A percentile compares a stretch with the other conserved stretches of the same genome.
phyloP scores from a whole-genome alignment of 116 monocot species.

The Phalaenopsis hybrid region DNA sequence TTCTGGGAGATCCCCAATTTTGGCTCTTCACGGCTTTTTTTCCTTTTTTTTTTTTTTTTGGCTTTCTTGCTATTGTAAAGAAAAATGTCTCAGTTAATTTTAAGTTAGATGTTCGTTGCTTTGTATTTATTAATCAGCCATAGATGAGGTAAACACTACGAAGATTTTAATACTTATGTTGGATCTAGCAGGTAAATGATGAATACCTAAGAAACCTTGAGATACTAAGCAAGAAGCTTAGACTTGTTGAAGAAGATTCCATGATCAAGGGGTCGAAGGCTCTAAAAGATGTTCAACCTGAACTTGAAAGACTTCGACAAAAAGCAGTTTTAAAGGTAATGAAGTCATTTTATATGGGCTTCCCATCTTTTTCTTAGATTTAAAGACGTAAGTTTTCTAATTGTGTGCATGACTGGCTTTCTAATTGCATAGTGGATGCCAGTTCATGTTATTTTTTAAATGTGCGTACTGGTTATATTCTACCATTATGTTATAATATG shows the following conservation, averaged over 20 bases:
- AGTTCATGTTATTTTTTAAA: not conserved
- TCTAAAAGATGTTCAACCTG: slow-evolving; percentile 92
- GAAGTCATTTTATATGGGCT: not conserved
- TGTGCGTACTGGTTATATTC: not conserved
- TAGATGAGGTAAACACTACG: not conserved
- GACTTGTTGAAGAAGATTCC: slow-evolving; percentile 75
- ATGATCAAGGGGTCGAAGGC: slow-evolving; percentile 78
- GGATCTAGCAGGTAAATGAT: slow-evolving; percentile 71
- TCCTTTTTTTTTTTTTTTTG: not conserved
- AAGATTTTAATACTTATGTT: not conserved
- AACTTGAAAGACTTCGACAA: slow-evolving; percentile 86
- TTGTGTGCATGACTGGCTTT: not conserved
- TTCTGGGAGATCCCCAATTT: no score
- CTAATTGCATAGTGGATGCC: not conserved
- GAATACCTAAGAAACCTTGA: slow-evolving; percentile 82
- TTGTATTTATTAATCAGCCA: not conserved
- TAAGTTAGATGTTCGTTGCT: not conserved
- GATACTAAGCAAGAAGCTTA: slow-evolving; percentile 83
- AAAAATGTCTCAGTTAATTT: not conserved
- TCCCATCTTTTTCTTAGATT: not conserved
- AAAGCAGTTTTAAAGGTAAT: slow-evolving; percentile 83
- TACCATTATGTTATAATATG: not conserved
- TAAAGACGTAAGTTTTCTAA: not conserved
- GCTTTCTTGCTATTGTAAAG: not conserved
- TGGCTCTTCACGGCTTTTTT: no score